Conservation (phyloP, 257 asterid genomes). For the Solanum habrochaites region DNA sequence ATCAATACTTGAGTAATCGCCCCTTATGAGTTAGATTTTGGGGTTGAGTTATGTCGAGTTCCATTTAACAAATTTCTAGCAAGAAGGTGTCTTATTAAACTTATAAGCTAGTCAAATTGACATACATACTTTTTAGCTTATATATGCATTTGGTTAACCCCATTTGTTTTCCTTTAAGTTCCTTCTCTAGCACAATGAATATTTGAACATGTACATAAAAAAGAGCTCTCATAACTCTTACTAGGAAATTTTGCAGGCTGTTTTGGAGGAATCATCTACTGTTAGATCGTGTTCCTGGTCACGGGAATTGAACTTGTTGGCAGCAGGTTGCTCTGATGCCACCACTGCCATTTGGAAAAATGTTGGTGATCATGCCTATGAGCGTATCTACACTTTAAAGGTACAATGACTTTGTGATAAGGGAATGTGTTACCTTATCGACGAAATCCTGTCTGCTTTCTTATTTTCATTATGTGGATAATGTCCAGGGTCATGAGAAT, state of each 20-base stretch:
- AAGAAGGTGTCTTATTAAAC: neutral
- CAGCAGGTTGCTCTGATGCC: constrained; percentile 84
- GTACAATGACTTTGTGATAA: constrained; percentile 10
- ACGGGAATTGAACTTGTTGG: constrained; percentile 40
- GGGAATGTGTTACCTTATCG: neutral
- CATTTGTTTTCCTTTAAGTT: neutral
- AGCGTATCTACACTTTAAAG: constrained; percentile 68
- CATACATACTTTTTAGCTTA: neutral
- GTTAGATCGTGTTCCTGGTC: constrained; percentile 91
- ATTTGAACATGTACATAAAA: neutral
- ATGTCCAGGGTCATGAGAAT: constrained; percentile 73
- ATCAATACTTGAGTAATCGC: neutral
- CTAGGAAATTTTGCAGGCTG: constrained; percentile 37
- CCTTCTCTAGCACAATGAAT: neutral
- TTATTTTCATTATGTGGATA: neutral
- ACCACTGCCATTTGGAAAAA: constrained; percentile 76
- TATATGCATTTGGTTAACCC: neutral
- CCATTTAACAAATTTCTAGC: neutral
- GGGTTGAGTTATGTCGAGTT: neutral
- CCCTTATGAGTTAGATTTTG: neutral
- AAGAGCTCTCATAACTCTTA: neutral
- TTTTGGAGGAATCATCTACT: constrained; percentile 56
- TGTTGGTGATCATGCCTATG: constrained; percentile 37
- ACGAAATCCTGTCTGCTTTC: neutral
- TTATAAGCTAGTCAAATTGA: neutral